These are phyloP conservation scores for Syzygium aromaticum DNA, from an alignment of 345 rosid species.

Conservation along the genomic window DNA sequence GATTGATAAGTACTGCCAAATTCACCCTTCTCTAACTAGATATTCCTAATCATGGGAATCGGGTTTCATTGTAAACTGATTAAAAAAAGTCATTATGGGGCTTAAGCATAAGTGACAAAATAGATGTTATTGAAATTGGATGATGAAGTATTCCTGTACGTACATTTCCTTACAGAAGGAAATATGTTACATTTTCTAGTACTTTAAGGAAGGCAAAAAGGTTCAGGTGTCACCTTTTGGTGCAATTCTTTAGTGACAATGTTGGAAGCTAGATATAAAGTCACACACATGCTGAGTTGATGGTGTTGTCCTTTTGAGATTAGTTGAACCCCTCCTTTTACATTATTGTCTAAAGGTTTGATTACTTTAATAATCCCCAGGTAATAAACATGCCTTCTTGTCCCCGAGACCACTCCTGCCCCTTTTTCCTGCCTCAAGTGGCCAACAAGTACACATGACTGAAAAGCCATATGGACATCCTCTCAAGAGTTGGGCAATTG, in stretches of 20 bases:
- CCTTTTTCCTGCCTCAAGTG: constrained; percentile 18
- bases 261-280: background rate
- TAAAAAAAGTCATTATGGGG: background rate
- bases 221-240: background rate
- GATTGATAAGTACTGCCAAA: background rate
- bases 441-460: constrained; percentile 48
- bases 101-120: background rate
- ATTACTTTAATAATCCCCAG: background rate
- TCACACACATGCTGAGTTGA: background rate
- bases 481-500: background rate
- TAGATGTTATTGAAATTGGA: background rate
- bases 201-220: background rate
- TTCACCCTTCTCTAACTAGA: background rate
- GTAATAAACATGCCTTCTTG: constrained; percentile 1
- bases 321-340: background rate
- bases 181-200: background rate
- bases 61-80: background rate
- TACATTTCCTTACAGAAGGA: background rate
- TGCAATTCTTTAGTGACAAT: background rate
- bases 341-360: background rate
- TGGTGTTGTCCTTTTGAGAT: background rate
- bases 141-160: background rate
- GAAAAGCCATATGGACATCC: background rate
- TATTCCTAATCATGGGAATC: background rate
- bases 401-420: background rate